Percentiles rank a stretch among this genome's conserved stretches.
Evolutionary conservation across 192 early-diverging fungal species (phyloP).

Genomic region (Martensiomyces pterosporus): DNA sequence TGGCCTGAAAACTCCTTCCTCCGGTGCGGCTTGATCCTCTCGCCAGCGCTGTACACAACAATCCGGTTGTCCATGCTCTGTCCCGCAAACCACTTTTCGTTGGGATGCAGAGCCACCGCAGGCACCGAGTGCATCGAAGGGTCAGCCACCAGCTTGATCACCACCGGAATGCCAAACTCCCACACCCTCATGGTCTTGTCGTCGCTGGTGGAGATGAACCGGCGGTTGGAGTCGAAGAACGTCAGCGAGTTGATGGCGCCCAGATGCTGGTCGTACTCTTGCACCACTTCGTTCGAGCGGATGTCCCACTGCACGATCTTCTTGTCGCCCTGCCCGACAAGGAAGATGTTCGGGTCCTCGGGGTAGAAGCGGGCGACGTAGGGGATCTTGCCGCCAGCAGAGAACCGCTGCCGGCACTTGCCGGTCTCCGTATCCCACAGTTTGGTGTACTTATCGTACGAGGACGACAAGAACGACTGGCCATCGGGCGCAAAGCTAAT

Average conservation of each 20-base stretch:
- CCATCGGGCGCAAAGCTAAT: constrained; percentile 89
- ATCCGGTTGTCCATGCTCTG: constrained; percentile 97
- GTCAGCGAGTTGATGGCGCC: constrained; percentile 96
- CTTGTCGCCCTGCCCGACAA: constrained; percentile 91
- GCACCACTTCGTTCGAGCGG: constrained; percentile 75
- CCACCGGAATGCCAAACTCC: constrained; percentile 98
- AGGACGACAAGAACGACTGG: constrained; percentile 73
- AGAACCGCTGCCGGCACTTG: constrained; percentile 72
- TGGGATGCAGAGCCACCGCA: constrained; percentile 82
- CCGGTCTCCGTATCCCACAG: constrained; percentile 99
- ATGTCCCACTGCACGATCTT: constrained; percentile 86
- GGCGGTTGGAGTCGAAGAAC: constrained; percentile 89
- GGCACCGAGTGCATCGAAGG: constrained; percentile 97
- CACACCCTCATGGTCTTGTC: constrained; percentile 96
- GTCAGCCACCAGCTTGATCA: constrained; percentile 96
- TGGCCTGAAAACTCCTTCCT: constrained; percentile 93
- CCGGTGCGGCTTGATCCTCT: constrained; percentile 79
- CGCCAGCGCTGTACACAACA: constrained; percentile 79
- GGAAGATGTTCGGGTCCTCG: constrained; percentile 81
- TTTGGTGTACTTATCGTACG: constrained; percentile 90
- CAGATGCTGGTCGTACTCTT: constrained; percentile 97
- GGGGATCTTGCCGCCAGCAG: constrained; percentile 69
- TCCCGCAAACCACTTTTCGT: constrained; percentile 89
- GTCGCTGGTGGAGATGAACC: constrained; percentile 94
- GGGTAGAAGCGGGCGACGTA: constrained; percentile 92